Evolutionary conservation across 768 basidiomycete species (phyloP), one percentile per base, ranked within the genome.

Genomic region (Lentinula boryana): DNA sequence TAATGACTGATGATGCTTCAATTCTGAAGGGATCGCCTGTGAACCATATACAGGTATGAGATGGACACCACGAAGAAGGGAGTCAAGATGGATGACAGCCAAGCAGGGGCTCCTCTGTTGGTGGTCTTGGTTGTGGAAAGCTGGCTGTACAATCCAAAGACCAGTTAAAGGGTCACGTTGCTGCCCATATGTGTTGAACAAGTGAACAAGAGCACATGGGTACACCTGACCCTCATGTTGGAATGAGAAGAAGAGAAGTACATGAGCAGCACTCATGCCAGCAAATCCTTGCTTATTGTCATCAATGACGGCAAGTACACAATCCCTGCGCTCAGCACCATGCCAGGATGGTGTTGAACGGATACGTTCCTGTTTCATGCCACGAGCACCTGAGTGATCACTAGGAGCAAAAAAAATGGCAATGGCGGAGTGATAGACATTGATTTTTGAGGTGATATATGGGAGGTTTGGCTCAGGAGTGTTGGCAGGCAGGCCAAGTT

Each of bases 81-180:
- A 56, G 46, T 75, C 70, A 2, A 76, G 16, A 27, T 71, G 65
- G 46, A 74, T 69, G 5, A 75, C 63, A 1, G 66, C 59, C 16
- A 67, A 55, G 15, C 62, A 51, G 2, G 23, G 56, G 9, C n/a
- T 8, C 18, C 23, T 66, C 13, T 56, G 32, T 13, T 59, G 52
- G 15, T 60, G 35, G 5, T 18, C 57, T 49, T 18, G 48, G 32
- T 52, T 27, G 4, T 65, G 58, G 35, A 68, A 51, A 16, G 74
- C 71, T 23, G 70, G 72, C 18, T 63, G 50, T 2, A 73, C 73
- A 41, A 63, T 65, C 74, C 74, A 75, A 66, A 74, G 70, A 32
- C 67, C 52, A 33, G 66, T 70, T 13, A 64, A 61, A 8, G 50
- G 38, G 53, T 68, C 67, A 18, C 67, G 68, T 6, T 35, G 38